These are phyloP conservation scores for Cadophora malorum DNA, from an alignment of 2,329 filamentous ascomycete genomes.

Conservation along the genomic window DNA sequence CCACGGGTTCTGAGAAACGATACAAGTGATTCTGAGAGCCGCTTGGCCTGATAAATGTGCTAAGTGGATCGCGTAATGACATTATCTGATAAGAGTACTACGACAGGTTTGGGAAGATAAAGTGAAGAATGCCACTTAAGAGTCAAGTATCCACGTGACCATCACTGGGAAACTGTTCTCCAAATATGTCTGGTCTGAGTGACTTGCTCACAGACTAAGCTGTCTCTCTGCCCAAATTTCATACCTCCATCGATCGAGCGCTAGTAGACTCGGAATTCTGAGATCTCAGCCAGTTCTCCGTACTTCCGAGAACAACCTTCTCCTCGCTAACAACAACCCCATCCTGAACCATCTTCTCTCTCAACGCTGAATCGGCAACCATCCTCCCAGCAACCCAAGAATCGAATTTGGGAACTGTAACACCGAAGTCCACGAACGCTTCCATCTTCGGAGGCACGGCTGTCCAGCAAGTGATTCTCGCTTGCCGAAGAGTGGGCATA, in stretches of 20 bases:
- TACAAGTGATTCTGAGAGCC: too few relatives aligned
- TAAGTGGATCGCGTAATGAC: too few relatives aligned
- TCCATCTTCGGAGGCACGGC: slow-evolving; percentile 22
- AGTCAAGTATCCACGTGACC: too few relatives aligned
- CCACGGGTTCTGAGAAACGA: too few relatives aligned
- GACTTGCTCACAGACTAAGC: too few relatives aligned
- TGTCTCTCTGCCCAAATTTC: too few relatives aligned
- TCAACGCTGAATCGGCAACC: slow-evolving; percentile 37
- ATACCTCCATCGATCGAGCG: neutral
- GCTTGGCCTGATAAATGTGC: too few relatives aligned
- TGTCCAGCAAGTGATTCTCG: slow-evolving; percentile 40
- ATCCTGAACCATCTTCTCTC: slow-evolving; percentile 38
- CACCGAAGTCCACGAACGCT: neutral
- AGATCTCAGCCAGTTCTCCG: neutral
- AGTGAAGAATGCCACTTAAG: too few relatives aligned
- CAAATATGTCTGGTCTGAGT: too few relatives aligned
- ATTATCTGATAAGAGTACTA: too few relatives aligned
- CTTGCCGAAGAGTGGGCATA: slow-evolving; percentile 27
- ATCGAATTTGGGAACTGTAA: slow-evolving; percentile 12
- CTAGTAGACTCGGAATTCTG: neutral
- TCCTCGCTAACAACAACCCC: slow-evolving; percentile 28
- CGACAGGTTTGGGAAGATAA: too few relatives aligned
- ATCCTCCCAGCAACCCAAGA: slow-evolving; percentile 38
- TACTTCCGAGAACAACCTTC: slow-evolving; percentile 4
- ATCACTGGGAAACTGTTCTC: too few relatives aligned